These are phyloP conservation scores for Scutellospora calospora DNA, from an alignment of 371 early-diverging fungal species.

Conservation along the genomic window DNA sequence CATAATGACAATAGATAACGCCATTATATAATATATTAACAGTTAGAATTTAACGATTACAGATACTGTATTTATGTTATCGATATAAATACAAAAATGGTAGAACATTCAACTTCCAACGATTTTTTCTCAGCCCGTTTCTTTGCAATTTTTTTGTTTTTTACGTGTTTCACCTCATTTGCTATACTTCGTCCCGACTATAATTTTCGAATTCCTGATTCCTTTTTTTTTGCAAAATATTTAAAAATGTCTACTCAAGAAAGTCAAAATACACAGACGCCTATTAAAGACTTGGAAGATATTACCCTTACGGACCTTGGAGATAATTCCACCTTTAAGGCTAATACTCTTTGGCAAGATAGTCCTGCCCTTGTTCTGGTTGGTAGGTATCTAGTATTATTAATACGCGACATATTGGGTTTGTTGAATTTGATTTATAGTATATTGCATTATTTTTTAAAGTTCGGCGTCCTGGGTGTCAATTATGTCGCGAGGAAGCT, in stretches of 20 bases:
- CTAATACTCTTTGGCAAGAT: constrained; percentile 12
- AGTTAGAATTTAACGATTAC: too few species aligned
- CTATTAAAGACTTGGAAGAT: not conserved
- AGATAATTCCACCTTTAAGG: not conserved
- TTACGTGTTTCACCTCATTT: not conserved
- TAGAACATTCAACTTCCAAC: too few species aligned
- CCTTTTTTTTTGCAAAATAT: not conserved
- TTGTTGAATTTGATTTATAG: not conserved
- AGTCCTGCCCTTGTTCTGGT: not conserved
- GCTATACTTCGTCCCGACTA: not conserved
- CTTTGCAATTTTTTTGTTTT: too few species aligned
- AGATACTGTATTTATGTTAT: too few species aligned
- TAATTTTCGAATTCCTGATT: not conserved
- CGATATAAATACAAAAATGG: too few species aligned
- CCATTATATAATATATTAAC: too few species aligned
- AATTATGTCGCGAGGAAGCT: constrained; percentile 30
- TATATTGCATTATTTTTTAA: not conserved
- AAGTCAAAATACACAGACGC: not conserved
- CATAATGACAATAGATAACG: too few species aligned
- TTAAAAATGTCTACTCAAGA: not conserved
- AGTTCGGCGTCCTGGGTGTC: constrained; percentile 39
- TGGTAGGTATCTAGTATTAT: not conserved
- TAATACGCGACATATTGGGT: not conserved
- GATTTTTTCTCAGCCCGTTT: too few species aligned
- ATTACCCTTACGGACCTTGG: constrained; percentile 7